These are phyloP conservation scores for Fusarium bactridioides DNA, from an alignment of 2,329 filamentous ascomycete genomes.

Conservation along the genomic window DNA sequence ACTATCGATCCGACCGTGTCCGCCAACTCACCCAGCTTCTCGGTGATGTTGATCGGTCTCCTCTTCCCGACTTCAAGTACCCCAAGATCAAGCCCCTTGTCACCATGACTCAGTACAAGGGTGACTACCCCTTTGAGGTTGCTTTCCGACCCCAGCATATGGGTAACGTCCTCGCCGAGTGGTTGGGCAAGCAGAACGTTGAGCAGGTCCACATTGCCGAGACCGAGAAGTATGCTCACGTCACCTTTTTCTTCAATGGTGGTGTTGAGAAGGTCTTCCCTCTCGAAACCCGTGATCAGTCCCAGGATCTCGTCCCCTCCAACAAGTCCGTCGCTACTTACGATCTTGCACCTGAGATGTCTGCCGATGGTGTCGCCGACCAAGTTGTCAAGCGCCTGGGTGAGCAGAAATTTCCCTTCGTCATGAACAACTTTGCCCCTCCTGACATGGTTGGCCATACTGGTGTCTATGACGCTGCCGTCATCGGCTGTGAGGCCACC, in stretches of 20 bases:
- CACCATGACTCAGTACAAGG: constrained; percentile 99
- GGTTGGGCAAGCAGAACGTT: constrained; percentile 86
- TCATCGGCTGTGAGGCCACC: constrained; percentile 83
- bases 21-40: constrained; percentile 95
- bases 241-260: constrained; percentile 99
- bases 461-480: constrained; percentile 93
- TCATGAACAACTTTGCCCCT: constrained; percentile 99
- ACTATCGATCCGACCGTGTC: constrained; percentile 98
- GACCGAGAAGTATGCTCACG: constrained; percentile 99
- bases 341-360: constrained; percentile 95
- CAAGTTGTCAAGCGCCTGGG: constrained; percentile 88
- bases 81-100: constrained; percentile 85
- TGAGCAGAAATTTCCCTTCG: constrained; percentile 88
- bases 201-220: constrained; percentile 97
- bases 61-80: constrained; percentile 89
- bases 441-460: constrained; percentile 99
- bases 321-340: constrained; percentile 93
- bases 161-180: constrained; percentile 98
- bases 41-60: constrained; percentile 90
- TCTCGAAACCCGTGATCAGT: constrained; percentile 88
- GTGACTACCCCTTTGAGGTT: constrained; percentile 88
- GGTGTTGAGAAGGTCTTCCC: constrained; percentile 97
- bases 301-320: constrained; percentile 79
- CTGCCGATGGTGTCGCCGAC: constrained; percentile 85
- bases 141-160: constrained; percentile 95